Base-by-base conservation (phyloP, 2,329 filamentous ascomycete species). In the Venturia effusa region DNA sequence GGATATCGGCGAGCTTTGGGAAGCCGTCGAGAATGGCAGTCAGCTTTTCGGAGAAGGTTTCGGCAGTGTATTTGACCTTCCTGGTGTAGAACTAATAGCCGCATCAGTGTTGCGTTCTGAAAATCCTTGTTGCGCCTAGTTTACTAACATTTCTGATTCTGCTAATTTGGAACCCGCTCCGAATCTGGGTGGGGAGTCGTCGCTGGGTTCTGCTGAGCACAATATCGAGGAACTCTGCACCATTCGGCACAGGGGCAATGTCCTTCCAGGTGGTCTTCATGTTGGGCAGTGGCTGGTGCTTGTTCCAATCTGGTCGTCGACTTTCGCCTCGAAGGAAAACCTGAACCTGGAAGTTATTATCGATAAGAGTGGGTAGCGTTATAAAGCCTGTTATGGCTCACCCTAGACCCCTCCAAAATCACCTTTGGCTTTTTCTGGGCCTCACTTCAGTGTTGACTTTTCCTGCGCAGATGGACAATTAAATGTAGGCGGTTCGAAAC, bases 21-120 rank as follows among this genome's bases (percentile, higher is more conserved):
- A 99, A 97, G 71, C 89, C 90, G 76, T 96, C 90, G 72, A 97
- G 86, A 72, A 97, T 97, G 66, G 87, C 84, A 69, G 86, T 85
- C 69, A 99, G 86, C 79, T 97, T 97, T 76, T 99, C 94, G 68
- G 87, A 87, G 77, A 97, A 97, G 51, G 93, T 97, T 79, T 99
- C 94, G 73, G 93, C 88, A 6, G 94, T 97, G 79, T 92, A 99
- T 79, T 97, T 97, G 83, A 97, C 92, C 79, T 97, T 97, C 75
- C 94, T 83, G 57, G 93, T 97, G 78, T 97, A 97, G 80, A 97
- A 97, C 61, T 85, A 88, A 87, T 57, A 22, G n/a, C 1, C 17
- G 5, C n/a, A 24, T 64, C 27, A 64, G 57, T 24, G 19, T 10
- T 24, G 10, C 7, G 13, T 17, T n/a, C 37, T 61, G 15, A 10